Evolutionary conservation across 495 filamentous ascomycete species (phyloP), one percentile per base, ranked within the genome.

Genomic region (Xylaria palmicola): DNA sequence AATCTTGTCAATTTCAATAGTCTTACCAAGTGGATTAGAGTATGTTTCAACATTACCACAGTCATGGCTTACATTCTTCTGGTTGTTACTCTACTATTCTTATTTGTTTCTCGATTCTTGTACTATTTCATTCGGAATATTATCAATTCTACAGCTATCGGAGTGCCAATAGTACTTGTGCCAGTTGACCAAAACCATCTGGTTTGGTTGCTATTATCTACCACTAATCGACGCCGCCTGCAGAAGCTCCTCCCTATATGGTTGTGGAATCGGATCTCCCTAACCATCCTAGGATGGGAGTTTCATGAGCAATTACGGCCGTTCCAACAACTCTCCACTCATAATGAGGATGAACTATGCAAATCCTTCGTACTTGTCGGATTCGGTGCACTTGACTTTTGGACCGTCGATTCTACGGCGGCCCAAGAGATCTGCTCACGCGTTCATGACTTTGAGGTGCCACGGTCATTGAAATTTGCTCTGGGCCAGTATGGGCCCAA

Each of bases 261-360:
- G 47, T 34, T 66, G 48, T 67, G 54, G 32, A 32, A 67, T 9
- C 68, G 68, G 30, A 34, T 71, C n/a, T 47, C 57, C 19, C 60
- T 71, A 1, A 66, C 68, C 6, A 71, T 66, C 29, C 66, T 64
- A 49, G 68, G 68, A 47, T 66, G 56, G 30, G 68, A 71, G 54
- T 71, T 66, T 39, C 66, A 71, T 30, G 68, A 71, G 30, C 47
- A 63, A 34, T 36, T 62, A 6, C 57, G 64, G 22, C 67, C 65
- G 9, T 66, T 61, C 39, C 39, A 65, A 50, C 43, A 69, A 48
- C 59, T 63, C 36, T 44, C 30, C 15, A 40, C 45, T 39, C 59
- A 64, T 56, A 36, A 58, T 20, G 65, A 65, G 0, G 59, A 68
- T 56, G 48, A 66, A 43, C 40, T 43, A 43, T 43, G 40, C 43